Evolutionary conservation across 768 basidiomycete genomes (phyloP).

Genomic region (Cantharellus anzutake): DNA sequence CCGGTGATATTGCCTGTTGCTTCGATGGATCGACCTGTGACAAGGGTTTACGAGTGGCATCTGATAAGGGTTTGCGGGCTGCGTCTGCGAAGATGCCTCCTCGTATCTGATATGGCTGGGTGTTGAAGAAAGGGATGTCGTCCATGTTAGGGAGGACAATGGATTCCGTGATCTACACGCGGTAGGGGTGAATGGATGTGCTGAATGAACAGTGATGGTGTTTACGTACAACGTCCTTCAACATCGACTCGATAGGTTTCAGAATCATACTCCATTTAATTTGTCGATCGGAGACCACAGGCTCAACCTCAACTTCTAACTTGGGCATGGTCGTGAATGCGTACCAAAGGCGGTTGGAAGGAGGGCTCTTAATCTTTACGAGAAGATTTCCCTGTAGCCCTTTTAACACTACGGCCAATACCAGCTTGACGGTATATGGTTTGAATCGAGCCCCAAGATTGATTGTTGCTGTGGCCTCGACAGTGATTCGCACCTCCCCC

Average conservation of each 20-base stretch:
- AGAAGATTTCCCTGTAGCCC: conserved; percentile 84
- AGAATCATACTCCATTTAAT: conserved; percentile 90
- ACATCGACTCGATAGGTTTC: conserved; percentile 68
- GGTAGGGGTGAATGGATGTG: conserved; percentile 1
- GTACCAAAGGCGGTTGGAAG: conserved; percentile 90
- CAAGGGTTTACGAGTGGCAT: neutral
- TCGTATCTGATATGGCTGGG: conserved; percentile 35
- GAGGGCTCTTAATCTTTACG: conserved; percentile 82
- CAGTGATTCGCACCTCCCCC: conserved; percentile 75
- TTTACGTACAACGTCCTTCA: conserved; percentile 63
- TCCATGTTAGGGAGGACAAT: conserved; percentile 97
- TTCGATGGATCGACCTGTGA: neutral
- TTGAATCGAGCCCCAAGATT: conserved; percentile 54
- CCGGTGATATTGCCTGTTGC: too few species aligned
- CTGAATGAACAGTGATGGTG: neutral
- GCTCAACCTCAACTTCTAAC: conserved; percentile 79
- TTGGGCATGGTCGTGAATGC: conserved; percentile 79
- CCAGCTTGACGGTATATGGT: conserved; percentile 75
- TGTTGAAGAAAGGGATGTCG: conserved; percentile 92
- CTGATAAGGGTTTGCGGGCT: conserved; percentile 11
- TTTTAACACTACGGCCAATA: conserved; percentile 71
- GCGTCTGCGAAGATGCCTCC: conserved; percentile 87
- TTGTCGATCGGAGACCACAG: conserved; percentile 85
- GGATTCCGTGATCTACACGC: conserved; percentile 66
- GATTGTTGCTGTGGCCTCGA: conserved; percentile 78